These are phyloP conservation scores for Raphanus hybrid DNA, from an alignment of 441 rosid genomes.

Conservation along the genomic window DNA sequence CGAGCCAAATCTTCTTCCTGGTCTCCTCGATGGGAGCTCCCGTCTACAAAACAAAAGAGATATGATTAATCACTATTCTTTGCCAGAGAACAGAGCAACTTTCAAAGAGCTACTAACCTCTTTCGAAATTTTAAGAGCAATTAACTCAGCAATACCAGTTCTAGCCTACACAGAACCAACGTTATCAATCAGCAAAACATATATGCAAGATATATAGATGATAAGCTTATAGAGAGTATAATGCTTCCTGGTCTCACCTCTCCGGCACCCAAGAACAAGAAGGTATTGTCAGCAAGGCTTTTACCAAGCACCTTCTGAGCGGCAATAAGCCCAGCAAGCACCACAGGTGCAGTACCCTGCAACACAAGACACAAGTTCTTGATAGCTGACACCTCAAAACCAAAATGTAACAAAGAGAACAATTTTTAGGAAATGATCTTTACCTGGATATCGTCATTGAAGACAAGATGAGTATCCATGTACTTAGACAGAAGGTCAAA, in stretches of 20 bases:
- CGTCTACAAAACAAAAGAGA: conserved; percentile 49
- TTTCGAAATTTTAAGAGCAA: conserved; percentile 80
- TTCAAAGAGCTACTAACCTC: conserved; percentile 50
- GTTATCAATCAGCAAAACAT: conserved; percentile 24
- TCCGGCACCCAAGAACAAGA: conserved; percentile 91
- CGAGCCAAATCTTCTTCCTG: conserved; percentile 91
- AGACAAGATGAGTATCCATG: conserved; percentile 75
- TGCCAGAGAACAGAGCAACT: neutral
- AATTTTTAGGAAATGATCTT: neutral
- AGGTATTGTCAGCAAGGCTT: conserved; percentile 70
- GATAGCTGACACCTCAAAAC: neutral
- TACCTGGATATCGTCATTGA: conserved; percentile 94
- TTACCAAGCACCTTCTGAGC: conserved; percentile 71
- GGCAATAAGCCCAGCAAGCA: conserved; percentile 77
- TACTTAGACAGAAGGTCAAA: conserved; percentile 77
- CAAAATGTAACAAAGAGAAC: conserved; percentile 5
- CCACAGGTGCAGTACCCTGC: conserved; percentile 93
- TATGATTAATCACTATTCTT: conserved; percentile 36
- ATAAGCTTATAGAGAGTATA: neutral
- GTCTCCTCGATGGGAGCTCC: conserved; percentile 65
- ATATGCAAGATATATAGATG: neutral
- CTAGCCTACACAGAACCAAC: conserved; percentile 66
- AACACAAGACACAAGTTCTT: conserved; percentile 38
- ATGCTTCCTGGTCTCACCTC: conserved; percentile 57
- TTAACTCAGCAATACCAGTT: conserved; percentile 89